These are phyloP conservation scores for Tulasnella calospora DNA, from an alignment of 768 basidiomycete genomes.

Conservation along the genomic window DNA sequence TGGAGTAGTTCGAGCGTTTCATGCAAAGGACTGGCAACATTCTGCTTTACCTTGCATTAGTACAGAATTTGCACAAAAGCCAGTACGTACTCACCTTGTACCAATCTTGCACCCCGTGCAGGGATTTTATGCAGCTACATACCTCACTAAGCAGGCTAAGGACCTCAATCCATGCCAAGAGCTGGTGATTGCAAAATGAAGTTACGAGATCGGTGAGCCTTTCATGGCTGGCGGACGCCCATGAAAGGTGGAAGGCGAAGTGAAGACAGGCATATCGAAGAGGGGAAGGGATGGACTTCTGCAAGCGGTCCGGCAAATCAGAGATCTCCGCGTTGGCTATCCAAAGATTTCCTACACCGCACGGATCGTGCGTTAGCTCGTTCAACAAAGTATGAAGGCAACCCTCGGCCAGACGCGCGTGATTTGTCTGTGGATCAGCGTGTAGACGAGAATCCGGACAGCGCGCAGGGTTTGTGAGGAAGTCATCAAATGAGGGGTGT, in stretches of 20 bases:
- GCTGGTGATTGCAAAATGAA: neutral
- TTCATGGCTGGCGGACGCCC: no score
- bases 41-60: no score
- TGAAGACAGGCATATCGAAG: neutral
- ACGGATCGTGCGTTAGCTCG: neutral
- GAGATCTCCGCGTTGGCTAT: neutral
- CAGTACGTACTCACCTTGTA: neutral
- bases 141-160: neutral
- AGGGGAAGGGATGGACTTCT: neutral
- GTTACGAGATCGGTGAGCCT: neutral
- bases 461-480: neutral
- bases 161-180: neutral
- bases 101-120: neutral
- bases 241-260: neutral
- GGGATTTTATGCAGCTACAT: no score
- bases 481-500: constrained; percentile 23
- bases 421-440: neutral
- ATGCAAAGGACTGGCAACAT: neutral
- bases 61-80: neutral
- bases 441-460: neutral
- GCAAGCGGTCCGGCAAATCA: neutral
- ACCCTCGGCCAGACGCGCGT: neutral
- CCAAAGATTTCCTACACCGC: neutral
- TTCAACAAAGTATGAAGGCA: neutral
- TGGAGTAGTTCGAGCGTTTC: neutral